A percentile compares a stretch with the other conserved stretches of the same genome.
phyloP scores from a whole-genome alignment of 768 basidiomycete species.

The Tulasnella sp. region DNA sequence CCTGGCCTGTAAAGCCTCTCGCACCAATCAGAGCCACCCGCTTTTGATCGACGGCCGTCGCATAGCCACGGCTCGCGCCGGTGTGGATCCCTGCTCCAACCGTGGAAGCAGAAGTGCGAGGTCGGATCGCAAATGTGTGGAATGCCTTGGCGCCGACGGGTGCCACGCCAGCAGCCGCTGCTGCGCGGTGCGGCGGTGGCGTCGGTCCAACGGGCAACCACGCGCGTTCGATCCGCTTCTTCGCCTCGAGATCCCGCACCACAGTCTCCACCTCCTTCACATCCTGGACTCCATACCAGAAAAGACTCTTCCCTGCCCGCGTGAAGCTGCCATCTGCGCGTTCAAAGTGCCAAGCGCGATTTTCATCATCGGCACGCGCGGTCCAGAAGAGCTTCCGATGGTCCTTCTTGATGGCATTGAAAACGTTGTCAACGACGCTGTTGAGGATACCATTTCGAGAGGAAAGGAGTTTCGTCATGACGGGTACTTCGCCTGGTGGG shows the following conservation, averaged over 20 bases:
- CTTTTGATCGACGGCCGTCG: slow-evolving; percentile 65
- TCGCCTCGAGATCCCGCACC: slow-evolving; percentile 54
- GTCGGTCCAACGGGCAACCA: slow-evolving; percentile 82
- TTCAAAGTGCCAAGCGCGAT: slow-evolving; percentile 97
- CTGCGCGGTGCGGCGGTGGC: slow-evolving; percentile 44
- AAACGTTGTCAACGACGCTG: slow-evolving; percentile 94
- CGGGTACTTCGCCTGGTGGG: slow-evolving; percentile 77
- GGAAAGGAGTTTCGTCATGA: slow-evolving; percentile 86
- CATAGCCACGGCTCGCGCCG: slow-evolving; percentile 62
- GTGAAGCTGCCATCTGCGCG: slow-evolving; percentile 97
- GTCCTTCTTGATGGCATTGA: slow-evolving; percentile 91
- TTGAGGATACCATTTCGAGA: slow-evolving; percentile 85
- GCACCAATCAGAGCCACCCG: slow-evolving; percentile 92
- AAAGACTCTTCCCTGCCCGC: slow-evolving; percentile 81
- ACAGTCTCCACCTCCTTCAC: slow-evolving; percentile 83
- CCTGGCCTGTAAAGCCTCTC: slow-evolving; percentile 90
- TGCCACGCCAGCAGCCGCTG: slow-evolving; percentile 17
- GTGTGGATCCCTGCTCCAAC: slow-evolving; percentile 23
- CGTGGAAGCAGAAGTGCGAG: slow-evolving; percentile 23
- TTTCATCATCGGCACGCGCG: slow-evolving; percentile 91
- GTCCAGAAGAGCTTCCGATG: slow-evolving; percentile 95
- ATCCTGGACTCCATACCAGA: slow-evolving; percentile 96
- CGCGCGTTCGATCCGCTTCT: slow-evolving; percentile 73
- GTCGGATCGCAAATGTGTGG: slow-evolving; percentile 46
- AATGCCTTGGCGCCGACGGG: slow-evolving; percentile 40